A percentile compares a stretch with the other conserved stretches of the same genome.
These are phyloP conservation scores for Globisporangium cylindrosporum DNA, from an alignment of 352 stramenopile species.

Conservation along the genomic window DNA sequence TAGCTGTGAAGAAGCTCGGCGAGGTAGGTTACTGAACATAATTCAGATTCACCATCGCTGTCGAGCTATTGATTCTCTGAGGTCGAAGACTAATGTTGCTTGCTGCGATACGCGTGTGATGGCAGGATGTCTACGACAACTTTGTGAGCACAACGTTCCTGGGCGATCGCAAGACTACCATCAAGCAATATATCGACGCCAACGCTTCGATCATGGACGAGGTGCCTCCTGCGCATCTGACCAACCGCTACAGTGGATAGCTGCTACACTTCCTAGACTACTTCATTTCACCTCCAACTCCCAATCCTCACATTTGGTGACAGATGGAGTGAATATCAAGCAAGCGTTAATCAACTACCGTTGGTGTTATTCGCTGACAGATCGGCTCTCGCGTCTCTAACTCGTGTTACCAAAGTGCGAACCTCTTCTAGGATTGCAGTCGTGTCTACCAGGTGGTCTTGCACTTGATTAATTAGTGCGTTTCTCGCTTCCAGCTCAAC, in stretches of 20 bases:
- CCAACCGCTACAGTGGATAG: slow-evolving; percentile 76
- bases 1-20: slow-evolving; percentile 82
- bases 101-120: background rate
- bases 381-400: background rate
- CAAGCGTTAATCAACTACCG: background rate
- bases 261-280: background rate
- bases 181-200: slow-evolving; percentile 79
- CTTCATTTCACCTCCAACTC: background rate
- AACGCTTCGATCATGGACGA: slow-evolving; percentile 85
- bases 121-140: slow-evolving; percentile 54
- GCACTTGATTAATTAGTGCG: background rate
- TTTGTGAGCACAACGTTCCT: slow-evolving; percentile 92
- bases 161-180: slow-evolving; percentile 84
- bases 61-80: no score
- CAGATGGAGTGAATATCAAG: background rate
- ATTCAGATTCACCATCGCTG: no score
- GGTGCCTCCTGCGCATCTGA: slow-evolving; percentile 66
- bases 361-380: background rate
- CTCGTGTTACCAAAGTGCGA: background rate
- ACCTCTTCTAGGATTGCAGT: background rate
- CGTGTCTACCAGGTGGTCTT: background rate
- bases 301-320: background rate
- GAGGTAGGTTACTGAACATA: slow-evolving; percentile 23
- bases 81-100: background rate
- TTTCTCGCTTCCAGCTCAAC: background rate